These are phyloP conservation scores for Salvia miltiorrhiza DNA, from an alignment of 257 asterid genomes.

Conservation along the genomic window DNA sequence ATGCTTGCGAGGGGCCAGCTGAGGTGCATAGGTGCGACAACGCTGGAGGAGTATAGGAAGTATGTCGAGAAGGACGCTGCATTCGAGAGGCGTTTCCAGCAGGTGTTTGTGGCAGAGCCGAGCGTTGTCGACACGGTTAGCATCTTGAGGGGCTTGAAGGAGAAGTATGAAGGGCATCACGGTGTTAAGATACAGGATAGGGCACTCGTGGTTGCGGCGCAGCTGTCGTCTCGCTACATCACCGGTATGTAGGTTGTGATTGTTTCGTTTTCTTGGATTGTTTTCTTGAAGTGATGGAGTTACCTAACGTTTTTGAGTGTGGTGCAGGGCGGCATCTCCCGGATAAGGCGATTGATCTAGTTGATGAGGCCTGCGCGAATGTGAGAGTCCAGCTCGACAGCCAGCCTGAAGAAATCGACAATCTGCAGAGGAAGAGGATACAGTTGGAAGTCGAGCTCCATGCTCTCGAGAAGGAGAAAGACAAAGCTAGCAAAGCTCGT, in stretches of 20 bases:
- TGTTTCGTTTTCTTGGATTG: background rate
- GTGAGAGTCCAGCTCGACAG: conserved; percentile 83
- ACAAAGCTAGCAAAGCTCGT: conserved; percentile 80
- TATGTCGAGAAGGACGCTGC: conserved; percentile 82
- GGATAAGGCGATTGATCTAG: conserved; percentile 69
- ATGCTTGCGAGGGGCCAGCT: conserved; percentile 78
- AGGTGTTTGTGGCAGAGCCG: conserved; percentile 72
- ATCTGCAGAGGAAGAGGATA: conserved; percentile 70
- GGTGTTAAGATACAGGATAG: conserved; percentile 76
- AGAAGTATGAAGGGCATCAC: conserved; percentile 76
- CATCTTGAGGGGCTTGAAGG: conserved; percentile 66
- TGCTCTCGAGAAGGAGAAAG: conserved; percentile 80
- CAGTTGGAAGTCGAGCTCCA: conserved; percentile 72
- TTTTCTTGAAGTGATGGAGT: background rate
- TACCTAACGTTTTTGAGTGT: background rate
- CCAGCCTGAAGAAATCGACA: conserved; percentile 73
- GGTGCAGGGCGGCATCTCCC: conserved; percentile 65
- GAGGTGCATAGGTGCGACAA: conserved; percentile 70
- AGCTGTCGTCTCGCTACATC: conserved; percentile 61
- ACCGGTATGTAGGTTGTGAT: conserved; percentile 33
- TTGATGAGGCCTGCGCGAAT: conserved; percentile 77
- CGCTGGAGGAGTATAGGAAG: conserved; percentile 63
- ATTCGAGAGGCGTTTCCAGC: conserved; percentile 74
- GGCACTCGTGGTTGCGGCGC: conserved; percentile 68
- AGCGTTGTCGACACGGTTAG: conserved; percentile 60